phyloP scores from a whole-genome alignment of 2,329 filamentous ascomycete genomes.

The Gaeumannomyces sp. region DNA sequence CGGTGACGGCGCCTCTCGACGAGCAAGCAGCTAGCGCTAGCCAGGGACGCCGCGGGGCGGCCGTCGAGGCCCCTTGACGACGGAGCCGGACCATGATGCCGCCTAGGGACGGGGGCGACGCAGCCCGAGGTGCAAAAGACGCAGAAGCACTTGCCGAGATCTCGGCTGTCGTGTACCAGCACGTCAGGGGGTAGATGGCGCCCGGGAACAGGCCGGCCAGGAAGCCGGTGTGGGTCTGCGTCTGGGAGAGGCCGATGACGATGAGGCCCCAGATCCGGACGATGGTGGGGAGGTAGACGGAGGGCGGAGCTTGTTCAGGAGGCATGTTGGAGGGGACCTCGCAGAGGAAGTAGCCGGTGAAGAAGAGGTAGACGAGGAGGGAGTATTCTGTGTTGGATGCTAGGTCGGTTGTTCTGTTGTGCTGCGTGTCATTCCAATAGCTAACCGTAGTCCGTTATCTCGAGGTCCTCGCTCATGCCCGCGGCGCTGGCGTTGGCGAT shows the following conservation, averaged over 20 bases:
- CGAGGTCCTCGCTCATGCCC: constrained; percentile 3
- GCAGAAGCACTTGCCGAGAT: background rate
- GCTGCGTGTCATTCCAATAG: background rate
- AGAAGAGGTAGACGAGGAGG: constrained; percentile 8
- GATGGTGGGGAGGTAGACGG: background rate
- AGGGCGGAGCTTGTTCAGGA: background rate
- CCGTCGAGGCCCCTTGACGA: constrained; percentile 60
- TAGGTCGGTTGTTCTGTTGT: background rate
- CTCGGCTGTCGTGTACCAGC: constrained; percentile 7
- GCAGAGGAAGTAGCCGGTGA: constrained; percentile 7
- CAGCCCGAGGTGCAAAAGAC: constrained; percentile 62
- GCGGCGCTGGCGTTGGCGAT: background rate
- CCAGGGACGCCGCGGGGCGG: constrained; percentile 46
- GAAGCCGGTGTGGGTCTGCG: background rate
- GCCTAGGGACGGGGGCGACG: constrained; percentile 66
- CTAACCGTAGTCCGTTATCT: constrained; percentile 1
- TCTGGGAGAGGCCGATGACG: background rate
- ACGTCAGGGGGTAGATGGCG: constrained; percentile 6
- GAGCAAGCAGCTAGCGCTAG: constrained; percentile 65
- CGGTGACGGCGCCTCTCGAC: constrained; percentile 62
- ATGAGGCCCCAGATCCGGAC: constrained; percentile 4
- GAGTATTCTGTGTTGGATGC: constrained; percentile 1
- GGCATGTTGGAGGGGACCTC: constrained; percentile 7
- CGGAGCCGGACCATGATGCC: constrained; percentile 59
- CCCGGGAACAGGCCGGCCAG: background rate